Percentiles rank a stretch among this genome's conserved stretches.
Evolutionary conservation across 306 rosid species (phyloP).

Genomic region (Casuarina equisetifolia): DNA sequence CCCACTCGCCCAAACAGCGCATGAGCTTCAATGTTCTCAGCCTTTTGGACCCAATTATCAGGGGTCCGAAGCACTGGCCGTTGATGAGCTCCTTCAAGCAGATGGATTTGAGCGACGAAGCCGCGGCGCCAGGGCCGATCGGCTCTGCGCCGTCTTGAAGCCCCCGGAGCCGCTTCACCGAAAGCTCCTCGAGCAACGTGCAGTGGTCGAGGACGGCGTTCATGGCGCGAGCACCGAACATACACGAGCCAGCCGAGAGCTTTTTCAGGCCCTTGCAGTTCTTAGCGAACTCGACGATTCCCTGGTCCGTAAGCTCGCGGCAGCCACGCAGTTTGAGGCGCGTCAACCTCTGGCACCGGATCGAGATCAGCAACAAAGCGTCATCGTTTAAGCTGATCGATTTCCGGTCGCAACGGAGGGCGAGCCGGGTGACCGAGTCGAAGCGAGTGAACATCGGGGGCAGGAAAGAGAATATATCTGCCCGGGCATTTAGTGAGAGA

Average conservation of each 20-base stretch:
- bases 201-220: constrained; percentile 57
- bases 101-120: constrained; percentile 58
- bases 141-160: constrained; percentile 40
- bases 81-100: constrained; percentile 61
- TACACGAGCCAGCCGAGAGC: constrained; percentile 66
- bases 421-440: constrained; percentile 68
- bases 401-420: constrained; percentile 72
- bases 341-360: constrained; percentile 56
- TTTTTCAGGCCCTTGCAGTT: constrained; percentile 66
- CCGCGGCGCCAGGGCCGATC: constrained; percentile 40
- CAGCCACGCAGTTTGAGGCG: constrained; percentile 80
- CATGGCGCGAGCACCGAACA: constrained; percentile 62
- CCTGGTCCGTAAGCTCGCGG: constrained; percentile 54
- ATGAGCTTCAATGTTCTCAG: constrained; percentile 62
- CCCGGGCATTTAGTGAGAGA: constrained; percentile 52
- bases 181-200: constrained; percentile 61
- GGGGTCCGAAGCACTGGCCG: constrained; percentile 67
- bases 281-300: constrained; percentile 55
- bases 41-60: constrained; percentile 56
- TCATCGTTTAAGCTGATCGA: constrained; percentile 63
- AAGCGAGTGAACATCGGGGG: constrained; percentile 62
- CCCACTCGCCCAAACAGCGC: constrained; percentile 83
- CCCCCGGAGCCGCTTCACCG: constrained; percentile 75
- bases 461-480: constrained; percentile 42
- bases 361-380: constrained; percentile 53